Evolutionary conservation across 306 rosid genomes (phyloP).

Genomic region (Gillenia trifoliata): DNA sequence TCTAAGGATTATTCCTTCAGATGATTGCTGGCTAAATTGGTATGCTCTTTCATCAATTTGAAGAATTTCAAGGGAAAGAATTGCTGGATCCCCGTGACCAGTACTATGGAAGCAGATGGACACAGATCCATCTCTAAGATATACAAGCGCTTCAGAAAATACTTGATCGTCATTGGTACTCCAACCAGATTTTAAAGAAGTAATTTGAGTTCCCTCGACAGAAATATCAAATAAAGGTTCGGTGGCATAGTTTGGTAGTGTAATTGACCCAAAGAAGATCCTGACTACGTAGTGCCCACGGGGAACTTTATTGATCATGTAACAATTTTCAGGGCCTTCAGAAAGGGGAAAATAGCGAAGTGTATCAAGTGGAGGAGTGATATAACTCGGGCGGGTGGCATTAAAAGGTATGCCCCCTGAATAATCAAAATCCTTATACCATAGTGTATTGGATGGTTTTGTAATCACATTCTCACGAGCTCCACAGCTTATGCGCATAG

Average conservation of each 20-base stretch:
- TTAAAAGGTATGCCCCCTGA: conserved; percentile 87
- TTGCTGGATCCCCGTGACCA: conserved; percentile 98
- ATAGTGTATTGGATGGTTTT: conserved; percentile 59
- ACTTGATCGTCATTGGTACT: conserved; percentile 63
- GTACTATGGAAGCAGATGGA: conserved; percentile 94
- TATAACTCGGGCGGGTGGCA: conserved; percentile 56
- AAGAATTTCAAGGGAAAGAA: conserved; percentile 91
- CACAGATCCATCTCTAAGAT: conserved; percentile 59
- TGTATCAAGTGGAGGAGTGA: conserved; percentile 69
- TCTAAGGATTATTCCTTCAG: conserved; percentile 57
- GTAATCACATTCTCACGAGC: conserved; percentile 69
- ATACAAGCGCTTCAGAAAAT: conserved; percentile 67
- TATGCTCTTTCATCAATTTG: conserved; percentile 71
- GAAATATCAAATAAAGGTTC: conserved; percentile 90
- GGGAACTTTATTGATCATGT: conserved; percentile 60
- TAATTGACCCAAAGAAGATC: conserved; percentile 71
- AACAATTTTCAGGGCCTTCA: conserved; percentile 89
- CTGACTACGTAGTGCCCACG: conserved; percentile 80
- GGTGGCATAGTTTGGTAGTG: conserved; percentile 35
- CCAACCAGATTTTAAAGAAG: conserved; percentile 87
- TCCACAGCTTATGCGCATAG: conserved; percentile 89
- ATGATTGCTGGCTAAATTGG: conserved; percentile 47
- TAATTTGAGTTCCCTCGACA: conserved; percentile 75
- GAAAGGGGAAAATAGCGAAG: conserved; percentile 80
- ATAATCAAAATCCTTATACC: conserved; percentile 88